Evolutionary conservation across 2,329 filamentous ascomycete species (phyloP).

Genomic region (Bipolaris victoriae): DNA sequence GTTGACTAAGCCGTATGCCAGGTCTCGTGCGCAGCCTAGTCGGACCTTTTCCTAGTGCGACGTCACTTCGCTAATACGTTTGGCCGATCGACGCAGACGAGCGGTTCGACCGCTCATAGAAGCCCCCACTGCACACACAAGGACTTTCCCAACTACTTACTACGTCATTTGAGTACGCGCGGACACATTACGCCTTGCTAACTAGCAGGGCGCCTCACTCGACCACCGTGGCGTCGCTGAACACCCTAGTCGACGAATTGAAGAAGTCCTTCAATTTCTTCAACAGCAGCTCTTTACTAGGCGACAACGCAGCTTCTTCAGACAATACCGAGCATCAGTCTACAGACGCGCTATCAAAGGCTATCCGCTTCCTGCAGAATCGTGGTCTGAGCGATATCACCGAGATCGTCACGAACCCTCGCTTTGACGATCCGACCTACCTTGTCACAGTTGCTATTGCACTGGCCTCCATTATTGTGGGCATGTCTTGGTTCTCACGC

Average conservation of each 20-base stretch:
- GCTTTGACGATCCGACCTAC: slow-evolving; percentile 43
- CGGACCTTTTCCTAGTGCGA: slow-evolving; percentile 22
- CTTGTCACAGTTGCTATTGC: slow-evolving; percentile 41
- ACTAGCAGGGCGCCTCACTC: slow-evolving; percentile 20
- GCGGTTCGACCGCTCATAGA: slow-evolving; percentile 18
- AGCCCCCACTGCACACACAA: slow-evolving; percentile 28
- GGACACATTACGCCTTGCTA: slow-evolving; percentile 22
- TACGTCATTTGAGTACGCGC: slow-evolving; percentile 26
- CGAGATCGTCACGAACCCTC: slow-evolving; percentile 37
- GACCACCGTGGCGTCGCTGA: slow-evolving; percentile 47
- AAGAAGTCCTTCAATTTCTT: slow-evolving; percentile 47
- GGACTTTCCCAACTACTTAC: slow-evolving; percentile 20
- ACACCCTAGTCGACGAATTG: slow-evolving; percentile 42
- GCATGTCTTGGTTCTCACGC: slow-evolving; percentile 57
- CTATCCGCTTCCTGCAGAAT: slow-evolving; percentile 28
- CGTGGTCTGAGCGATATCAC: slow-evolving; percentile 27
- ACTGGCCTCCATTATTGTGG: slow-evolving; percentile 50
- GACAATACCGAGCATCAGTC: slow-evolving; percentile 17
- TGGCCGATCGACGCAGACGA: slow-evolving; percentile 17
- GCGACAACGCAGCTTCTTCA: slow-evolving; percentile 26
- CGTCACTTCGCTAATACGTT: slow-evolving; percentile 29
- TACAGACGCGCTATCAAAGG: slow-evolving; percentile 30
- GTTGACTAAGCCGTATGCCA: slow-evolving; percentile 20
- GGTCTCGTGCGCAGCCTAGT: slow-evolving; percentile 12
- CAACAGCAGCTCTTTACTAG: slow-evolving; percentile 38